Evolutionary conservation across 495 filamentous ascomycete genomes (phyloP).

Genomic region (Aeminium ludgeri): DNA sequence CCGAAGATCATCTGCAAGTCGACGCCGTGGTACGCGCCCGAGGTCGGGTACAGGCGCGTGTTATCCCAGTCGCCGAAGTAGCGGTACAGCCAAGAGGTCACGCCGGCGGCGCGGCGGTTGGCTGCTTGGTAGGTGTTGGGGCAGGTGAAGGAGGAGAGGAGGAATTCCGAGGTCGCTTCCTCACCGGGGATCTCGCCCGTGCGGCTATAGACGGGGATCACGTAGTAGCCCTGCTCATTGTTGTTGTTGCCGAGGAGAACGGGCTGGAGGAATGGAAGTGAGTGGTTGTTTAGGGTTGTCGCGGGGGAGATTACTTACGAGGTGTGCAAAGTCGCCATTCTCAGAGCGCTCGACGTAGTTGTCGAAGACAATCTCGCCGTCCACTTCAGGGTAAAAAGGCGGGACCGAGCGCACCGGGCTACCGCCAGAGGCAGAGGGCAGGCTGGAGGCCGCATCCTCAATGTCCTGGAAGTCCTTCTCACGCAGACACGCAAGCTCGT

Average conservation of each 20-base stretch:
- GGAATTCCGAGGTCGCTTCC: slow-evolving; percentile 28
- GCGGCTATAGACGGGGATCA: slow-evolving; percentile 20
- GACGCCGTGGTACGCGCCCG: slow-evolving; percentile 21
- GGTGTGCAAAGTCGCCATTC: slow-evolving; percentile 4
- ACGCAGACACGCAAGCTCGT: too few species aligned
- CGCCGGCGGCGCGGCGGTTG: slow-evolving; percentile 18
- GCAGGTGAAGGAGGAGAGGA: slow-evolving; percentile 32
- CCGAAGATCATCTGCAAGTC: slow-evolving; percentile 37
- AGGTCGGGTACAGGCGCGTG: slow-evolving; percentile 22
- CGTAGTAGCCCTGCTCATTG: slow-evolving; percentile 32
- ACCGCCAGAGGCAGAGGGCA: too few species aligned
- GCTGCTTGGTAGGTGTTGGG: slow-evolving; percentile 24
- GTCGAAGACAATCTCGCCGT: slow-evolving; percentile 7
- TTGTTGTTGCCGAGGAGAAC: slow-evolving; percentile 30
- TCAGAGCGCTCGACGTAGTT: slow-evolving; percentile 4
- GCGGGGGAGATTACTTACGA: too few species aligned
- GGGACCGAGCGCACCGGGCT: not conserved
- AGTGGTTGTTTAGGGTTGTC: too few species aligned
- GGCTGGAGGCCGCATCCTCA: not conserved
- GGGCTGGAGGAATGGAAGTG: too few species aligned
- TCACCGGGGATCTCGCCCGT: slow-evolving; percentile 17
- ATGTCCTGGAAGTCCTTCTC: too few species aligned
- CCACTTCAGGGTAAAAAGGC: slow-evolving; percentile 8
- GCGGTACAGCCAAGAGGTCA: slow-evolving; percentile 35
- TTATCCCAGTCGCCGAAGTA: slow-evolving; percentile 36